Base-by-base conservation (phyloP, 768 basidiomycete genomes). In the Macrolepiota albuminosa region DNA sequence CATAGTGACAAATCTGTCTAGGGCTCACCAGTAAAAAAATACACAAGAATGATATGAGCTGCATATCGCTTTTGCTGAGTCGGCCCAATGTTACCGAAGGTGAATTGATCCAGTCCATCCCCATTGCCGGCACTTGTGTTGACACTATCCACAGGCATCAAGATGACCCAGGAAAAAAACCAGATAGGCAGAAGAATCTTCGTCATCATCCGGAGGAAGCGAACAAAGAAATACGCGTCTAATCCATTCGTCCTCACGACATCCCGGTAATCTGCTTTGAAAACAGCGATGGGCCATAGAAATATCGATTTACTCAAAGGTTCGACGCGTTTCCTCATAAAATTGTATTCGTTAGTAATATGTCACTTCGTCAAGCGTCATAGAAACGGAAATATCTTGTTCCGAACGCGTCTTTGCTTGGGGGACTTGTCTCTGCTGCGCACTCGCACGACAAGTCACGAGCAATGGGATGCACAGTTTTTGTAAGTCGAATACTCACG, bases 151-250 rank as follows among this genome's bases (percentile, higher is more conserved):
- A 90, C 72, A 24, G 96, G 96, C 0, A 98, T 74, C 36, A 98
- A 83, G 59, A 97, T 78, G 53, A 75, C 69, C 95, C 96, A 98
- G 2, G 93, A 91, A 34, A 98, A 33, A 52, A 93, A 62, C 95
- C 93, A 99, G 67, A 97, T 92, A 26, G 97, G 95, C 6, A 95
- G 66, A 70, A 98, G 81, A 29, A 95, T 75, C 64, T 86, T 83
- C 53, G 85, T 70, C 84, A 97, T 89, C 80, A 98, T 86, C 52
- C 88, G 84, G 33, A 92, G 78, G 72, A 91, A 98, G 56, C 93
- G 89, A 48, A 97, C 87, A 66, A 91, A 99, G 69, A 95, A 88
- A 75, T 96, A 99, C 16, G 94, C 91, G 70, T 98, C 96, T 59
- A 90, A 77, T 31, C 93, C 93, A 62, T 94, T 95, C 46, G 82